Evolutionary conservation across 2,329 filamentous ascomycete genomes (phyloP), one percentile per base, ranked within the genome.

Genomic region (Nemania sp.): DNA sequence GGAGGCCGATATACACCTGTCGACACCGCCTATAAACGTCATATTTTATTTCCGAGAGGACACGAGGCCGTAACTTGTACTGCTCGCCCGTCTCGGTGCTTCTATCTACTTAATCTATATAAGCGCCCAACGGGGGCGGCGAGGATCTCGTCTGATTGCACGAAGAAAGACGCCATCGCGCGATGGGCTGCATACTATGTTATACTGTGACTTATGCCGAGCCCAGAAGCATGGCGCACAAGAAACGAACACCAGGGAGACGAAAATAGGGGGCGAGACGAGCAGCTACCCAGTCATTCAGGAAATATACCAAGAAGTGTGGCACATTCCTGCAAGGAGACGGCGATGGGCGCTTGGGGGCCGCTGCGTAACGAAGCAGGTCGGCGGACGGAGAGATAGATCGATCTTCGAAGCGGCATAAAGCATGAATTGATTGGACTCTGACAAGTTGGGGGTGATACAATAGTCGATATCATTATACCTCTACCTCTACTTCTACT

Each of bases 331-430:
- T 63, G 57, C 60, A 63, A 20, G 57, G 53, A 52, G 54, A 47
- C 32, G 51, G 43, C n/a, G 40, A 48, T 34, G 59, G 62, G 62
- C 59, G 64, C 59, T 63, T 64, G 53, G 54, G 50, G 51, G 53
- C 25, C 46, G 47, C 52, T 53, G 63, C 54, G 58, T 45, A 49
- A 62, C 40, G 25, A 43, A 49, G 29, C 17, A n/a, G 40, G 43
- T 29, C 39, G 49, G 42, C 20, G 40, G 47, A 17, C 47, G 21
- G 20, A 58, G 57, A 55, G 66, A 52, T 62, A 58, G 50, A 43
- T 39, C 50, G 50, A 43, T 39, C 50, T 51, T 17, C 48, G 46
- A 29, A 49, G 45, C 35, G 35, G 51, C 57, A 59, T 51, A 35
- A 50, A 49, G 54, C 45, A 45, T 49, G 46, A 52, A 49, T 50